Base-by-base conservation (phyloP, 2,329 filamentous ascomycete genomes). In the Colletotrichum musicola region DNA sequence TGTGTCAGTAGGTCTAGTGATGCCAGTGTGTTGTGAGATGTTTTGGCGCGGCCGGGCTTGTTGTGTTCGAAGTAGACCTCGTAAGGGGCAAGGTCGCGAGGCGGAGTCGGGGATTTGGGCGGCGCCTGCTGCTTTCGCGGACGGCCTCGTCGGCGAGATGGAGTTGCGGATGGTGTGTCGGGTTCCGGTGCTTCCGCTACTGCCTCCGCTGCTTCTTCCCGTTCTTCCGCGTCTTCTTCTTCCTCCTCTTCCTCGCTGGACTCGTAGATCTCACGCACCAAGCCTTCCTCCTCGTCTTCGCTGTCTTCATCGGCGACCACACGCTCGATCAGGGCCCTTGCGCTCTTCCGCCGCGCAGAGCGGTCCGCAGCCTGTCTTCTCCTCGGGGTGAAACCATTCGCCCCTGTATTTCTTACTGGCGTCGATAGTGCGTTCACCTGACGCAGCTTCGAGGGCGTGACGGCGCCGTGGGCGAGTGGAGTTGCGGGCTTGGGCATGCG, bases 61-160 rank as follows among this genome's bases (percentile, higher is more conserved):
- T 97, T 98, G 76, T 98, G 93, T 76, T 92, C 93, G 79, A 99
- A 98, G 82, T 97, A 99, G 72, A 92, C 88, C 78, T 98, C 96
- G 76, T 98, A 93, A 0, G 95, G 86, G 5, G 95, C 93, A 2
- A 98, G 86, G 74, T 97, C 89, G 60, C 89, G 87, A 18, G 95
- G 93, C 3, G 94, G 94, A 5, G 92, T 94, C 1, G 93, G 92
- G 6, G 92, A 93, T 64, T 88, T 89, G 22, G 63, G 63, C 2
- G 51, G 57, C 74, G 89, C 88, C 30, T 49, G 66, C n/a, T 55
- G 49, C 71, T 88, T 86, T 74, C 80, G 81, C 18, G 68, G 69
- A 10, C 73, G 70, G 25, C 74, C 76, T 82, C 42, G 78, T 82
- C 40, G 78, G 76, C 66, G 83, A 78, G 30, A 84, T 81, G 87